Evolutionary conservation across 768 basidiomycete species (phyloP).

Genomic region (Hebeloma cylindrosporum): DNA sequence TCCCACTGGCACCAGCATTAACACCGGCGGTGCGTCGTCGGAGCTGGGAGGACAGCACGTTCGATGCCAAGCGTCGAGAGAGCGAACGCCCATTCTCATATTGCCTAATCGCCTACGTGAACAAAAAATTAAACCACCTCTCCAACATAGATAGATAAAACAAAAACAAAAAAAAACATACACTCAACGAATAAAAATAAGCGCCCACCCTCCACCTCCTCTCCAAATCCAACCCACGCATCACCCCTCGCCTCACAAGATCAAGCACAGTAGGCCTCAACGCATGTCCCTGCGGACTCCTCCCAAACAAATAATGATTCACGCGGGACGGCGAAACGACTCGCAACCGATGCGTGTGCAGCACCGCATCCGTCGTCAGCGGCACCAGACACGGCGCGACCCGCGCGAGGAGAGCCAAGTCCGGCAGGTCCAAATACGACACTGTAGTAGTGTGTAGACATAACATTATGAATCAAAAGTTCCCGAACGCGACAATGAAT

Average conservation of each 20-base stretch:
- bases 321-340: constrained; percentile 69
- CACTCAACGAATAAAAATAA: constrained; percentile 64
- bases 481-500: not conserved
- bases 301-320: constrained; percentile 62
- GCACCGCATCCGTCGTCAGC: constrained; percentile 59
- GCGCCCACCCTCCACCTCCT: constrained; percentile 62
- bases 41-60: constrained; percentile 54
- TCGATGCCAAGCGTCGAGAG: constrained; percentile 51
- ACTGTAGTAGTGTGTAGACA: constrained; percentile 37
- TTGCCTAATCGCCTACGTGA: constrained; percentile 58
- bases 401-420: constrained; percentile 54
- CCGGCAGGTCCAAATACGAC: constrained; percentile 72
- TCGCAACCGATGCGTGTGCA: constrained; percentile 61
- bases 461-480: constrained; percentile 1
- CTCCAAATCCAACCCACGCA: constrained; percentile 67
- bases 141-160: not conserved
- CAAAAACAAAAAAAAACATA: constrained; percentile 31
- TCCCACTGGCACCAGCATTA: not conserved
- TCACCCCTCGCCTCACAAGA: constrained; percentile 67
- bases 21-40: constrained; percentile 38
- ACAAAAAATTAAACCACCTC: constrained; percentile 10
- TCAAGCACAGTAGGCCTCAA: constrained; percentile 67
- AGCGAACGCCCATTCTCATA: constrained; percentile 60
- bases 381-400: constrained; percentile 46
- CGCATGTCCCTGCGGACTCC: constrained; percentile 51